Percentiles rank a stretch among this genome's conserved stretches.
Evolutionary conservation across 345 rosid species (phyloP).

Genomic region (Dipteronia dyeriana): DNA sequence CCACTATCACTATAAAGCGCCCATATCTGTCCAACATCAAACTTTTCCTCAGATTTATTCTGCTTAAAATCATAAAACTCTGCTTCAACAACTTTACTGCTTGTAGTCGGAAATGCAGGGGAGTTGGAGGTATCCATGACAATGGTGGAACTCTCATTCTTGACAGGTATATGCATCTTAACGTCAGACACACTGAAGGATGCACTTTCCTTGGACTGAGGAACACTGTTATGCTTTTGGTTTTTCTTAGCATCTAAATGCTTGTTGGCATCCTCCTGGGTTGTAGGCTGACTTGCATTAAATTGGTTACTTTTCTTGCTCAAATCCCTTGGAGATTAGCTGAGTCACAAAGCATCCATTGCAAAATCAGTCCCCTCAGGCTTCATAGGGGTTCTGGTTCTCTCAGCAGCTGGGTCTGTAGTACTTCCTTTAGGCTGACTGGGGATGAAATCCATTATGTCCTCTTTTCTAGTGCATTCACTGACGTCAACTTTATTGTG

Average conservation of each 20-base stretch:
- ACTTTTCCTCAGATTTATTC: slow-evolving; percentile 44
- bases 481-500: slow-evolving; percentile 20
- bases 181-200: slow-evolving; percentile 13
- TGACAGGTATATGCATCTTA: slow-evolving; percentile 14
- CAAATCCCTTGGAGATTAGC: slow-evolving; percentile 45
- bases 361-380: slow-evolving; percentile 10
- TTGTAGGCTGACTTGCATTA: slow-evolving; percentile 13
- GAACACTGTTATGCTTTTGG: slow-evolving; percentile 27
- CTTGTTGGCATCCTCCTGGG: slow-evolving; percentile 14
- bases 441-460: background rate
- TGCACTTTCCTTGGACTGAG: slow-evolving; percentile 27
- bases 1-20: slow-evolving; percentile 37
- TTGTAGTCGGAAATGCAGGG: slow-evolving; percentile 8
- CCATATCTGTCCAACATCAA: slow-evolving; percentile 49
- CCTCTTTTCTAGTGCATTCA: slow-evolving; percentile 8
- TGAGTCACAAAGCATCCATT: slow-evolving; percentile 31
- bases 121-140: background rate
- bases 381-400: slow-evolving; percentile 23
- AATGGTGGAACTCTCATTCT: slow-evolving; percentile 3
- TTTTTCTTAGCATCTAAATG: slow-evolving; percentile 25
- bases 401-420: slow-evolving; percentile 26
- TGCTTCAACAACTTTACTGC: slow-evolving; percentile 21
- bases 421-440: background rate
- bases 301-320: slow-evolving; percentile 25
- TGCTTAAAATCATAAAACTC: slow-evolving; percentile 34